A percentile compares a stretch with the other conserved stretches of the same genome.
Conservation (phyloP, 164 flowering plant species). For the Piper betle region DNA sequence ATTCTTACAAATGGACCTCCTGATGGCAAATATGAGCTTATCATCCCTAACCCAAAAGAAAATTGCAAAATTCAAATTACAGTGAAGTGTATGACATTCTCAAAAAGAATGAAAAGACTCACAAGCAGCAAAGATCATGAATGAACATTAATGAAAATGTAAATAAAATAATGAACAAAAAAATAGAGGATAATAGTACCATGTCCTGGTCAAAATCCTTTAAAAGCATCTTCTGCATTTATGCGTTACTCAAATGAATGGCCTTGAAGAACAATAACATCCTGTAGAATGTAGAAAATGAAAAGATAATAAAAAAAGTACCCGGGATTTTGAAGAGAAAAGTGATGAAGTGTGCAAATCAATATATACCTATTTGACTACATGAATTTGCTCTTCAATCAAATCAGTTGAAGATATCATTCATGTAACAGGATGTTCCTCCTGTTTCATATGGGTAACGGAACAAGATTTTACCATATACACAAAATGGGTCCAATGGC, state of each 20-base stretch:
- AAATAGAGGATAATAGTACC: conserved; percentile 25
- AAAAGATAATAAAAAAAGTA: too few relatives aligned
- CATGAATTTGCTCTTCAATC: conserved; percentile 96
- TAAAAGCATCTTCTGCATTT: conserved; percentile 98
- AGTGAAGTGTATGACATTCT: background rate
- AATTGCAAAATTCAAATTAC: background rate
- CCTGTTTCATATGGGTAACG: conserved; percentile 26
- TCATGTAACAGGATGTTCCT: conserved; percentile 97
- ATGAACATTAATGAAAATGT: background rate
- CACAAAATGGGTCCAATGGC: background rate
- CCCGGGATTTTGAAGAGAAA: background rate
- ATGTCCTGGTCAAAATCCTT: conserved; percentile 92
- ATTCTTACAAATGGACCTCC: conserved; percentile 99
- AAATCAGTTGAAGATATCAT: conserved; percentile 94
- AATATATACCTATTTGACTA: conserved; percentile 75
- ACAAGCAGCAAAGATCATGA: background rate
- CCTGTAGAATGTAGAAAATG: conserved; percentile 32
- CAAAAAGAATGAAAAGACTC: background rate
- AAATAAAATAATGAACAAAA: background rate
- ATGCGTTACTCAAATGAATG: conserved; percentile 99
- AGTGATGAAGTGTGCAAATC: background rate
- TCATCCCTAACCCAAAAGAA: conserved; percentile 46
- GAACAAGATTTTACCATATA: background rate
- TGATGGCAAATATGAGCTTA: conserved; percentile 84
- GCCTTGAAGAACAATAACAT: conserved; percentile 91